These are phyloP conservation scores for Fusarium sp. DNA, from an alignment of 2,329 filamentous ascomycete species.

Conservation along the genomic window DNA sequence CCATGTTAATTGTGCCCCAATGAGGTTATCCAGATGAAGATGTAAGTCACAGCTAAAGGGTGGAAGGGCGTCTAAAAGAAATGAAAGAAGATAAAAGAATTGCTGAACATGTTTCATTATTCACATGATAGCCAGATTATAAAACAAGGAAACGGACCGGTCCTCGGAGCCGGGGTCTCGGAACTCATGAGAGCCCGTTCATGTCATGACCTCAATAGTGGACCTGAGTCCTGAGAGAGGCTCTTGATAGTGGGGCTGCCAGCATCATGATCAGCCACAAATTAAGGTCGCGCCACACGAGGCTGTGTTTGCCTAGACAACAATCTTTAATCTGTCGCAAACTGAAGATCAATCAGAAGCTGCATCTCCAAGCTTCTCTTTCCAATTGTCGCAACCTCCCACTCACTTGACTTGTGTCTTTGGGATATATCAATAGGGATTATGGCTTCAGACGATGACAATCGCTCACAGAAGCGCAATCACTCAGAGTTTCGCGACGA, in stretches of 20 bases:
- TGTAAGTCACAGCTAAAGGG: neutral
- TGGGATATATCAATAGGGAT: neutral
- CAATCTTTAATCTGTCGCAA: slow-evolving; percentile 29
- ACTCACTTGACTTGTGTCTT: neutral
- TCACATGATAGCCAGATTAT: slow-evolving; percentile 10
- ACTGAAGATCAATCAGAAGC: slow-evolving; percentile 18
- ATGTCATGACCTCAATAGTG: slow-evolving; percentile 43
- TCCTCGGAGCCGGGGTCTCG: slow-evolving; percentile 36
- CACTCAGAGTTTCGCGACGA: slow-evolving; percentile 67
- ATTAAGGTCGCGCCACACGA: slow-evolving; percentile 41
- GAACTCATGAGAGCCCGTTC: slow-evolving; percentile 31
- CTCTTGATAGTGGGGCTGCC: neutral
- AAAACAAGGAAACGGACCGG: slow-evolving; percentile 19
- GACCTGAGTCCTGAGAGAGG: slow-evolving; percentile 3
- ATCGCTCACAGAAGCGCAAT: slow-evolving; percentile 61
- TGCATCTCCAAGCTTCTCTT: neutral
- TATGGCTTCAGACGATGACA: slow-evolving; percentile 52
- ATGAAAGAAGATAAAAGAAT: neutral
- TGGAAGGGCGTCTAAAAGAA: neutral
- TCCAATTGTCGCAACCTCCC: slow-evolving; percentile 4
- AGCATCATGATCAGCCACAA: slow-evolving; percentile 32
- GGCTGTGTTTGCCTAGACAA: slow-evolving; percentile 40
- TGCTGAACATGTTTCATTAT: slow-evolving; percentile 7
- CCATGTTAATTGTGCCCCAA: slow-evolving; percentile 50
- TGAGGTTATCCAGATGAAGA: neutral